phyloP scores from a whole-genome alignment of 1,139 yeast species.

The Nematodospora anomalae region DNA sequence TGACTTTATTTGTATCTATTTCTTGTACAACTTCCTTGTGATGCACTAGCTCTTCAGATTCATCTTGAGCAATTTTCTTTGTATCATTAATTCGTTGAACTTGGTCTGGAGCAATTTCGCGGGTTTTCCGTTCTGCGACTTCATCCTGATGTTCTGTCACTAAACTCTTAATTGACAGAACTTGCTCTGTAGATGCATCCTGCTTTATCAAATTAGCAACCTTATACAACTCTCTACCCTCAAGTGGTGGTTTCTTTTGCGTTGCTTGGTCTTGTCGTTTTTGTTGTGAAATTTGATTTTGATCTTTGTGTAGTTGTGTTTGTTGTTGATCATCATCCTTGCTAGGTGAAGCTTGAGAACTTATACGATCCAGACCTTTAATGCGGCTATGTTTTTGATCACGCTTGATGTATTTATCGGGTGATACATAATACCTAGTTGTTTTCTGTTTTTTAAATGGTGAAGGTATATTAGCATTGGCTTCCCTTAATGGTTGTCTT shows the following conservation, averaged over 20 bases:
- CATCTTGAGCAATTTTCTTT: no score
- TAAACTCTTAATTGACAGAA: no score
- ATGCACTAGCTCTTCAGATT: background rate
- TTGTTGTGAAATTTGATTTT: slow-evolving; percentile 5
- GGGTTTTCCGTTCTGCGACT: no score
- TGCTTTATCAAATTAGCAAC: background rate
- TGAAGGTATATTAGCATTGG: slow-evolving; percentile 43
- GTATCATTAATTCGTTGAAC: no score
- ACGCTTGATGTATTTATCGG: background rate
- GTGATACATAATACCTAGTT: background rate
- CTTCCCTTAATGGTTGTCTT: slow-evolving; percentile 45
- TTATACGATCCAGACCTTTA: background rate
- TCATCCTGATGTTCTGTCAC: no score
- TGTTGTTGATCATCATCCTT: slow-evolving; percentile 4
- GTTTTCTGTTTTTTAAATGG: slow-evolving; percentile 20
- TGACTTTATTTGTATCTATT: background rate
- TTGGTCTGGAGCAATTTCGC: no score
- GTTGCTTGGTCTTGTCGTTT: slow-evolving; percentile 1
- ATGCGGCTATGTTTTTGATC: background rate
- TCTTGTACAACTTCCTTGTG: background rate
- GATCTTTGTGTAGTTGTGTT: slow-evolving; percentile 9
- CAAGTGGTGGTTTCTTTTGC: background rate
- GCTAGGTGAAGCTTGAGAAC: background rate
- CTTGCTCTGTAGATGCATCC: background rate
- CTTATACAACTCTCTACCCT: background rate